A percentile compares a stretch with the other conserved stretches of the same genome.
Conservation (phyloP, 2,329 filamentous ascomycete genomes). For the Orbilia blumenaviensis region DNA sequence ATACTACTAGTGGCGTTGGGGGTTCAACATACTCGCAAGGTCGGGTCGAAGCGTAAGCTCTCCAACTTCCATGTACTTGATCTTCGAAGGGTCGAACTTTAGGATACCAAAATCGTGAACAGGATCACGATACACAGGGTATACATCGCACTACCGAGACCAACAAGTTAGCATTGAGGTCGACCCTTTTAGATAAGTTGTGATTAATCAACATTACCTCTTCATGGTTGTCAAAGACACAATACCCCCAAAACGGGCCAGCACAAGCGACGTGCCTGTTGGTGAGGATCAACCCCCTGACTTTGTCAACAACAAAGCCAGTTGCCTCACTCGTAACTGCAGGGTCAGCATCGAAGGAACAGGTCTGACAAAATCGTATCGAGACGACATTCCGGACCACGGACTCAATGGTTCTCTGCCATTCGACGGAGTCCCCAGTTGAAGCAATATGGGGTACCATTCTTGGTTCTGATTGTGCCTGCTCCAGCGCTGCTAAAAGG, state of each 20-base stretch:
- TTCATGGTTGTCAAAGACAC: slow-evolving; percentile 98
- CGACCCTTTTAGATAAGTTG: slow-evolving; percentile 23
- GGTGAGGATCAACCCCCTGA: slow-evolving; percentile 86
- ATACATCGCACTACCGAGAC: slow-evolving; percentile 79
- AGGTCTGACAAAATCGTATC: slow-evolving; percentile 98
- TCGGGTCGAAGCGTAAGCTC: slow-evolving; percentile 84
- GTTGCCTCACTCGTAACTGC: slow-evolving; percentile 95
- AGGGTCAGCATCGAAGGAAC: slow-evolving; percentile 95
- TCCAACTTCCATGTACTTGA: slow-evolving; percentile 94
- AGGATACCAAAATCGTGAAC: slow-evolving; percentile 98
- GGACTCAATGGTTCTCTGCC: slow-evolving; percentile 93
- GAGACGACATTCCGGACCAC: slow-evolving; percentile 96
- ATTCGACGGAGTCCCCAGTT: slow-evolving; percentile 76
- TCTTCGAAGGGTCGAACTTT: slow-evolving; percentile 91
- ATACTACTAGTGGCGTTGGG: slow-evolving; percentile 54
- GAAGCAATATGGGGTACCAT: slow-evolving; percentile 61
- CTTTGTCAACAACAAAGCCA: slow-evolving; percentile 95
- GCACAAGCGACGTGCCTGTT: slow-evolving; percentile 94
- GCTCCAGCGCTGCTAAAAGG: slow-evolving; percentile 52
- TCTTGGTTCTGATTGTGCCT: slow-evolving; percentile 54
- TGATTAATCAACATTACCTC: slow-evolving; percentile 64
- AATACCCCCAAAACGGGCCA: slow-evolving; percentile 97
- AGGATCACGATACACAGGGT: slow-evolving; percentile 95
- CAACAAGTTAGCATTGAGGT: neutral
- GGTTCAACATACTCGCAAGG: slow-evolving; percentile 67